Percentiles rank a stretch among this genome's conserved stretches.
Evolutionary conservation across 108 stramenopile genomes (phyloP).

Genomic region (Cyclotella baltica): DNA sequence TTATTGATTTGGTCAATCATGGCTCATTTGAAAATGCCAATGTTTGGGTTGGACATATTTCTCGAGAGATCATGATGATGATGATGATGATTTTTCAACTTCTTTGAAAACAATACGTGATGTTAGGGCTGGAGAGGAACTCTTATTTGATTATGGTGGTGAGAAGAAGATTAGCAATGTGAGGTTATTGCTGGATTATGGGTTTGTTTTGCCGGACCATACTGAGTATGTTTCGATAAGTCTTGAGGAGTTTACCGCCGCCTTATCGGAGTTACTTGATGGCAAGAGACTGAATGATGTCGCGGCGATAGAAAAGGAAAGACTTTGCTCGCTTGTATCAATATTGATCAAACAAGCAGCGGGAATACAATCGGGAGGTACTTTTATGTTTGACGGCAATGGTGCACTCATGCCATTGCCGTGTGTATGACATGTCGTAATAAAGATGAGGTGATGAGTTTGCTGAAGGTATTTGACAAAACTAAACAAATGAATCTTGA

Average conservation of each 20-base stretch:
- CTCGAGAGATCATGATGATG: not conserved
- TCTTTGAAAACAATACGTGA: conserved; percentile 18
- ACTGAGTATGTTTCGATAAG: conserved; percentile 1
- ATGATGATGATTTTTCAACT: conserved; percentile 9
- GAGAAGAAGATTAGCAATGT: not conserved
- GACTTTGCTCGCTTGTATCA: not conserved
- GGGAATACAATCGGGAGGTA: not conserved
- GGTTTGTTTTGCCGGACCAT: conserved; percentile 3
- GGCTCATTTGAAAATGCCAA: not conserved
- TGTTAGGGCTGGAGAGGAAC: not conserved
- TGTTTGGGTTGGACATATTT: conserved; percentile 19
- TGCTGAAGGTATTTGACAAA: not conserved
- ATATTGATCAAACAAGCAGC: not conserved
- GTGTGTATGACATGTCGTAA: conserved; percentile 12
- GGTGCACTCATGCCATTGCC: conserved; percentile 7
- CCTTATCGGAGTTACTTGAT: not conserved
- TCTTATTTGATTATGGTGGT: conserved; percentile 16
- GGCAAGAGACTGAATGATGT: not conserved
- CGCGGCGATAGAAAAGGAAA: not conserved
- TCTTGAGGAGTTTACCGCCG: conserved; percentile 1
- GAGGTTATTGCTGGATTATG: conserved; percentile 13
- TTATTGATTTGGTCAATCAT: conserved; percentile 12
- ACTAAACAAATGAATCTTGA: not conserved
- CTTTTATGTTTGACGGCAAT: not conserved
- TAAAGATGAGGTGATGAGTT: not conserved